Evolutionary conservation across 805 yeast genomes (phyloP).

Genomic region (Gaillardinia entomophila): DNA sequence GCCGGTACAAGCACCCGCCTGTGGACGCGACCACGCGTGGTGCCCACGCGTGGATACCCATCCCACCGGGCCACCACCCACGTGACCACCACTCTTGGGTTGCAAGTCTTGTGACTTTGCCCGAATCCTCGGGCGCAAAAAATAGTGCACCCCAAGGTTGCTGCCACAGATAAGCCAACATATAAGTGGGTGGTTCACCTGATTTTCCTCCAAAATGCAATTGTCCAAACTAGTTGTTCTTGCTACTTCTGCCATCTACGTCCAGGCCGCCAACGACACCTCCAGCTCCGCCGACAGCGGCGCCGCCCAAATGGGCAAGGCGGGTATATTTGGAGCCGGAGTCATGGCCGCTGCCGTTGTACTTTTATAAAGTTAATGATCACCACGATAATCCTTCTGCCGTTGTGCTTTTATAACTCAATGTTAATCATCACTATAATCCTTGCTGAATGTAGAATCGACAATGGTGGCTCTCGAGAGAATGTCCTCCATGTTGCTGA

Average conservation of each 20-base stretch:
- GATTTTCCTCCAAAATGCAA: conserved; percentile 11
- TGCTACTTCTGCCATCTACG: conserved; percentile 14
- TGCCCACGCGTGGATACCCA: too few species aligned
- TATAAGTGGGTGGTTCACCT: too few species aligned
- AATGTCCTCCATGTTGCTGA: neutral
- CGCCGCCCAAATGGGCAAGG: conserved; percentile 10
- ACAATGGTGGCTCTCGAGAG: neutral
- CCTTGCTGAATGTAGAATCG: neutral
- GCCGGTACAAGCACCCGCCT: too few species aligned
- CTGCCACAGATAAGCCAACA: too few species aligned
- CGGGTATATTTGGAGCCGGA: conserved; percentile 5
- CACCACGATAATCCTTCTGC: neutral
- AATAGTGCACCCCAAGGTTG: too few species aligned
- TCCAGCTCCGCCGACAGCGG: conserved; percentile 7
- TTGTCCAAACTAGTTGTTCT: conserved; percentile 12
- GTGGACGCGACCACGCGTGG: too few species aligned
- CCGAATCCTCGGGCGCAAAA: too few species aligned
- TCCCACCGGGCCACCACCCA: too few species aligned
- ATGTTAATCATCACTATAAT: neutral
- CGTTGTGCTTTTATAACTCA: neutral
- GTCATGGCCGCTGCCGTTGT: neutral
- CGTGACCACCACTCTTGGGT: too few species aligned
- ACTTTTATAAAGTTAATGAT: neutral
- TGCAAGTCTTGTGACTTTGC: too few species aligned
- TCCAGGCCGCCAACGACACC: conserved; percentile 16